A percentile compares a stretch with the other conserved stretches of the same genome.
Conservation (phyloP, 108 stramenopile genomes). For the Chaetoceros tenuissimus region DNA sequence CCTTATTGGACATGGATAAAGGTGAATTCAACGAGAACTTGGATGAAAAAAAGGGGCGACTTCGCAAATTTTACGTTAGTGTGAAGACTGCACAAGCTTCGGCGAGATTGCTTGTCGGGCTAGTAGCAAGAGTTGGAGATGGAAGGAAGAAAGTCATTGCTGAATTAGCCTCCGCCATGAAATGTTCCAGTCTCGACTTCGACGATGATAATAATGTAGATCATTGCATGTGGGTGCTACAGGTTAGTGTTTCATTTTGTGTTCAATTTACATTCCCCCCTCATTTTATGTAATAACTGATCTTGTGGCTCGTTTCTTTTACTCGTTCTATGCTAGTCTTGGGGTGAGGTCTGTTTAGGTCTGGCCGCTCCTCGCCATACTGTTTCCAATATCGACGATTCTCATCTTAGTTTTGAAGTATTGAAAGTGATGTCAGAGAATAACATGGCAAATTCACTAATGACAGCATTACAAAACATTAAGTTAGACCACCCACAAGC, state of each 20-base stretch:
- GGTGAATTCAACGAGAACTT: too few species aligned
- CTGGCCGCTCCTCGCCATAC: constrained; percentile 72
- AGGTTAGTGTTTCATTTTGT: too few species aligned
- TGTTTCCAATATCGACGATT: constrained; percentile 40
- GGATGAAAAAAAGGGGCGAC: too few species aligned
- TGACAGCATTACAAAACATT: constrained; percentile 64
- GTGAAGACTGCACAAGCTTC: constrained; percentile 51
- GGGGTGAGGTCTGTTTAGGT: constrained; percentile 82
- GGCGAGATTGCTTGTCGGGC: constrained; percentile 68
- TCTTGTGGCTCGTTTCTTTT: too few species aligned
- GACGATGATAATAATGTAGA: constrained; percentile 12
- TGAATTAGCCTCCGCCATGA: constrained; percentile 76
- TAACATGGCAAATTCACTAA: constrained; percentile 71
- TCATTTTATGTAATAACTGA: too few species aligned
- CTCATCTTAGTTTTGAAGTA: constrained; percentile 69
- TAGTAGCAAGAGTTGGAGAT: constrained; percentile 88
- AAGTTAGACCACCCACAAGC: constrained; percentile 77
- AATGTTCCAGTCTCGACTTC: constrained; percentile 37
- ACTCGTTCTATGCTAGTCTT: too few species aligned
- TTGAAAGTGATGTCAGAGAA: constrained; percentile 73
- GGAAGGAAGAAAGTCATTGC: constrained; percentile 80
- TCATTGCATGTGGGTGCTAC: too few species aligned
- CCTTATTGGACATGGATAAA: too few species aligned
- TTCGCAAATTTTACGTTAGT: constrained; percentile 21
- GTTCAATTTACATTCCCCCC: too few species aligned